phyloP scores from a whole-genome alignment of 805 yeast species.

The Hanseniaspora singularis region DNA sequence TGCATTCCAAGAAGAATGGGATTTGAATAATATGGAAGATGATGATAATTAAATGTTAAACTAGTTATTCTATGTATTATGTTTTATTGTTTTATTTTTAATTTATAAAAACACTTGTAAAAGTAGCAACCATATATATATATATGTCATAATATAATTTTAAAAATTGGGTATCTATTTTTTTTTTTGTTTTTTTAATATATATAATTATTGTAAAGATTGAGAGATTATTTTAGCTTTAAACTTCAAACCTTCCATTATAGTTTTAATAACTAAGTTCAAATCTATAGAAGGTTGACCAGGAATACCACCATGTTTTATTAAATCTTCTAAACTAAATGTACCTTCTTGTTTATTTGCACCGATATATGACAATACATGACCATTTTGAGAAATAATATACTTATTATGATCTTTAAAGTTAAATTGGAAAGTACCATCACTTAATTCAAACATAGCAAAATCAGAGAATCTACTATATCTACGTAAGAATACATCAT shows the following conservation, averaged over 20 bases:
- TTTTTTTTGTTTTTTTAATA: not conserved
- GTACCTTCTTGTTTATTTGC: constrained; percentile 64
- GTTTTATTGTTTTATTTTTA: no score
- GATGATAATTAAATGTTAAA: constrained; percentile 25
- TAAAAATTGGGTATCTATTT: not conserved
- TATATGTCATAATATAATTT: no score
- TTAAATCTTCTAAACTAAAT: constrained; percentile 39
- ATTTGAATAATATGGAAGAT: constrained; percentile 59
- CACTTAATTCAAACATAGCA: constrained; percentile 86
- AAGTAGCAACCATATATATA: no score
- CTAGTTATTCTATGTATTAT: no score
- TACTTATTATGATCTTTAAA: constrained; percentile 90
- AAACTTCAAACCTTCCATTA: constrained; percentile 51
- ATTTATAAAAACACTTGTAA: no score
- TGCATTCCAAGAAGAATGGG: constrained; percentile 86
- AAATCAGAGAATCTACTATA: constrained; percentile 67
- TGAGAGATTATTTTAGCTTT: constrained; percentile 26
- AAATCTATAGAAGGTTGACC: constrained; percentile 37
- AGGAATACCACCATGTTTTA: constrained; percentile 39
- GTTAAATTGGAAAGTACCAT: constrained; percentile 87
- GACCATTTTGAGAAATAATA: constrained; percentile 65
- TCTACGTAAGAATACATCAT: constrained; percentile 66
- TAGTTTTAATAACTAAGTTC: constrained; percentile 38
- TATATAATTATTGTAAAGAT: not conserved
- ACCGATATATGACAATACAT: constrained; percentile 67